Conservation (phyloP, 2,329 filamentous ascomycete species). For the Diaporthe humulicola region DNA sequence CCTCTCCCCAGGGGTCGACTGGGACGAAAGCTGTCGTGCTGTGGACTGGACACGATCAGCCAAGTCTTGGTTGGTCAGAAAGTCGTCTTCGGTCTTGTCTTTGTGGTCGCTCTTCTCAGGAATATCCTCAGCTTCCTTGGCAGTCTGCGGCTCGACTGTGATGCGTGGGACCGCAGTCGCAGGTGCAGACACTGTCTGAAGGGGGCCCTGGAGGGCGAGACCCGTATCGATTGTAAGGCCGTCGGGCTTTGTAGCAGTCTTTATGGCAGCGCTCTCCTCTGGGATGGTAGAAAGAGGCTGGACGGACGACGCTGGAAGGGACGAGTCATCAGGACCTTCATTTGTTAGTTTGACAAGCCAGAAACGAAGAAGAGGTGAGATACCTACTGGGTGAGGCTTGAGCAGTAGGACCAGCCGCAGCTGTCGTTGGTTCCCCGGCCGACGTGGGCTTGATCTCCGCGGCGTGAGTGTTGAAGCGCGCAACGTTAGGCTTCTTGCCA, state of each 20-base stretch:
- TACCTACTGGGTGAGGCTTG: neutral
- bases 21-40: conserved; percentile 21
- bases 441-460: neutral
- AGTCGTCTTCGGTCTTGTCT: conserved; percentile 26
- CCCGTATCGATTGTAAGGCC: neutral
- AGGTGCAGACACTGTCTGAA: conserved; percentile 30
- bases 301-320: neutral
- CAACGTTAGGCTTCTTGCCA: conserved; percentile 2
- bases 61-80: conserved; percentile 11
- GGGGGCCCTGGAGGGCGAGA: neutral
- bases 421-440: neutral
- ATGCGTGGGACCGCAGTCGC: conserved; percentile 27
- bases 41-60: conserved; percentile 23
- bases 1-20: conserved; percentile 30
- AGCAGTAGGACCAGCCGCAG: neutral
- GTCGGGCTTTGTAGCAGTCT: neutral
- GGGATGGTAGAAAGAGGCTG: conserved; percentile 34
- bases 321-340: neutral
- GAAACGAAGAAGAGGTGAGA: neutral
- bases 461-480: conserved; percentile 26
- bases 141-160: neutral
- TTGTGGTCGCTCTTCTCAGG: conserved; percentile 22
- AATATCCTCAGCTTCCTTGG: conserved; percentile 13
- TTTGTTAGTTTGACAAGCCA: neutral
- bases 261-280: conserved; percentile 25